Percentiles rank a stretch among this genome's conserved stretches.
These are phyloP conservation scores for Ettlia oleoabundans DNA, from an alignment of 139 green algal species.

Conservation along the genomic window DNA sequence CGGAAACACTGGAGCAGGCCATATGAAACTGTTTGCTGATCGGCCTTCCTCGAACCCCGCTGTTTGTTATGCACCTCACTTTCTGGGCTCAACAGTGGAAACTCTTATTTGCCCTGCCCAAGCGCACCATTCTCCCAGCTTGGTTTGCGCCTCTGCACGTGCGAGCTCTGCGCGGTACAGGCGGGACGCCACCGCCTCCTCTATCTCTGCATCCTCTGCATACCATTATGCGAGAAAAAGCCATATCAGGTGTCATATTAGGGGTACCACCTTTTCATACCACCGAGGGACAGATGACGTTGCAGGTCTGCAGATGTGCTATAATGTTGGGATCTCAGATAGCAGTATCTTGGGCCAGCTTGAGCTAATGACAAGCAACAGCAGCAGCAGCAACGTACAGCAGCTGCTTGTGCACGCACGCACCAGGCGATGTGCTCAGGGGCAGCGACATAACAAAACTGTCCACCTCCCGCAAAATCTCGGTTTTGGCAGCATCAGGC, in stretches of 20 bases:
- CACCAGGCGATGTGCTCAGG: constrained; percentile 20
- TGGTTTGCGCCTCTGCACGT: constrained; percentile 16
- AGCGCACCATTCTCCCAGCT: constrained; percentile 41
- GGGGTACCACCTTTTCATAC: too few species aligned
- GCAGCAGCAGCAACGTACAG: too few species aligned
- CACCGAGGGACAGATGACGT: neutral
- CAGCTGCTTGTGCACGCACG: too few species aligned
- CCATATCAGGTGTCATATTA: neutral
- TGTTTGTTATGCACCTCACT: neutral
- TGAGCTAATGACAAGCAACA: neutral
- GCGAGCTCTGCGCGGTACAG: constrained; percentile 34
- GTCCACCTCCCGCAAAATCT: constrained; percentile 28
- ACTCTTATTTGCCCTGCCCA: neutral
- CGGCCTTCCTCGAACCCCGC: neutral
- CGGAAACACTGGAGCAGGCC: neutral
- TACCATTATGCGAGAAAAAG: neutral
- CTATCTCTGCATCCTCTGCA: constrained; percentile 29
- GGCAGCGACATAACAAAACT: constrained; percentile 41
- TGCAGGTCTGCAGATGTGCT: neutral
- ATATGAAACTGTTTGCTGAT: neutral
- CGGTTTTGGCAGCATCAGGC: neutral
- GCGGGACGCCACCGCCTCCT: constrained; percentile 25
- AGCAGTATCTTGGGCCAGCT: neutral
- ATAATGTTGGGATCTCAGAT: neutral
- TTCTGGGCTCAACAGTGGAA: neutral